Percentiles rank a stretch among this genome's conserved stretches.
These are phyloP conservation scores for Chaetomiaceae sp. DNA, from an alignment of 2,329 filamentous ascomycete species.

Conservation along the genomic window DNA sequence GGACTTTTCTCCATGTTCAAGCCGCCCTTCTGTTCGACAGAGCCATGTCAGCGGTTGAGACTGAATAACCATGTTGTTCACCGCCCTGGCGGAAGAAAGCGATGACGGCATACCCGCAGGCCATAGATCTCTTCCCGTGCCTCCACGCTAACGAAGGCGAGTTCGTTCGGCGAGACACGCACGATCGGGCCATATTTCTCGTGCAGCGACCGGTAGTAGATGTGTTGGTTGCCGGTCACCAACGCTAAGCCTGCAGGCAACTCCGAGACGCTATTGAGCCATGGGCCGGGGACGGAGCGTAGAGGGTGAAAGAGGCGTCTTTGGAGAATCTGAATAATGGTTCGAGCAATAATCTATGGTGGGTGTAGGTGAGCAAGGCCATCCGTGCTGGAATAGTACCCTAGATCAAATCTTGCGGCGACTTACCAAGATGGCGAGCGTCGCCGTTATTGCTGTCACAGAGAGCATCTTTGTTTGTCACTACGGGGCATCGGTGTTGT, in stretches of 20 bases:
- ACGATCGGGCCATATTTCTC: slow-evolving; percentile 1
- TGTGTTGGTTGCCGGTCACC: not conserved
- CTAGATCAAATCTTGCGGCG: not conserved
- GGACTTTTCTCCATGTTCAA: slow-evolving; percentile 5
- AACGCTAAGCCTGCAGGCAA: not conserved
- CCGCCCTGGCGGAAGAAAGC: no score
- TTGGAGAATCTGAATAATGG: not conserved
- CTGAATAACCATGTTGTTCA: no score
- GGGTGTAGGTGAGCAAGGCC: not conserved
- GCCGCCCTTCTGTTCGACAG: not conserved
- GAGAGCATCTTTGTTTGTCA: no score
- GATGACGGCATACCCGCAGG: not conserved
- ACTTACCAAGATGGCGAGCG: no score
- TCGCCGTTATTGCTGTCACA: no score
- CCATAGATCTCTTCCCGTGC: slow-evolving; percentile 3
- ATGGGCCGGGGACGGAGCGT: not conserved
- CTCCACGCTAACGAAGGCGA: not conserved
- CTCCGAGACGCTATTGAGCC: slow-evolving; percentile 1
- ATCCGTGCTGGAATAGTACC: not conserved
- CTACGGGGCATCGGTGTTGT: no score
- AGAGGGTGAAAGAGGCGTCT: not conserved
- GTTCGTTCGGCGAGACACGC: not conserved
- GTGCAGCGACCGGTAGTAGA: slow-evolving; percentile 1
- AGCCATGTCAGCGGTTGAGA: not conserved
- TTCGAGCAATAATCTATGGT: not conserved